phyloP scores from a whole-genome alignment of 306 rosid species.

The Coriaria nepalensis region DNA sequence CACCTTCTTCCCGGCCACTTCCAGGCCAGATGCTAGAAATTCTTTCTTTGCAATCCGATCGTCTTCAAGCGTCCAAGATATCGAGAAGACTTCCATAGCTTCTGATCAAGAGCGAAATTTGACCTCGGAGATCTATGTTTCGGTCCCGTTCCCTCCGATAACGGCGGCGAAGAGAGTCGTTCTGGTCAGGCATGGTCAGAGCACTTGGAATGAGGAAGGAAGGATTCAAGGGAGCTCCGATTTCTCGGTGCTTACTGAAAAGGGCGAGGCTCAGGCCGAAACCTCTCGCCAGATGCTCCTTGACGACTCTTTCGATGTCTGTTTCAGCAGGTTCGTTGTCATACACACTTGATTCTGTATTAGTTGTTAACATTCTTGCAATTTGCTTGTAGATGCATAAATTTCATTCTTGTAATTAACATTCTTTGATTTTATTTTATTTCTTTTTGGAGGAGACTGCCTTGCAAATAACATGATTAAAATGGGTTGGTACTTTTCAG shows the following conservation, averaged over 20 bases:
- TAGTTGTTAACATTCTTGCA: neutral
- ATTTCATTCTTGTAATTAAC: too few relatives aligned
- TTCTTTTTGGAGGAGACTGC: neutral
- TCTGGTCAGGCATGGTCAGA: slow-evolving; percentile 86
- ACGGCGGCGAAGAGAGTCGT: slow-evolving; percentile 64
- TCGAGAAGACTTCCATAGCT: slow-evolving; percentile 12
- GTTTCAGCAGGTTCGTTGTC: slow-evolving; percentile 54
- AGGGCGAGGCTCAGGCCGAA: slow-evolving; percentile 85
- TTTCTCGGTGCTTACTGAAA: slow-evolving; percentile 71
- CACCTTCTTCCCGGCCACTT: slow-evolving; percentile 8
- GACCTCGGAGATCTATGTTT: slow-evolving; percentile 26
- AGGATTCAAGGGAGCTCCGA: slow-evolving; percentile 90
- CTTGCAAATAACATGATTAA: neutral
- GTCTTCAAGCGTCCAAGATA: slow-evolving; percentile 37
- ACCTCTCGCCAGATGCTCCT: slow-evolving; percentile 79
- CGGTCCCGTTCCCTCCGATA: slow-evolving; percentile 31
- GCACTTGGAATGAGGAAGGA: slow-evolving; percentile 96
- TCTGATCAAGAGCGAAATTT: slow-evolving; percentile 13
- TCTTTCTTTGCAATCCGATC: slow-evolving; percentile 21
- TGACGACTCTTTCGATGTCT: slow-evolving; percentile 55
- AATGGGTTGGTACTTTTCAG: slow-evolving; percentile 19
- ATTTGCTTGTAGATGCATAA: too few relatives aligned
- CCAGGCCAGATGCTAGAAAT: slow-evolving; percentile 6
- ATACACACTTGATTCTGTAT: neutral
- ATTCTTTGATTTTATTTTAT: too few relatives aligned